Conservation (phyloP, 2,329 filamentous ascomycete genomes). For the Colletotrichum sp. region DNA sequence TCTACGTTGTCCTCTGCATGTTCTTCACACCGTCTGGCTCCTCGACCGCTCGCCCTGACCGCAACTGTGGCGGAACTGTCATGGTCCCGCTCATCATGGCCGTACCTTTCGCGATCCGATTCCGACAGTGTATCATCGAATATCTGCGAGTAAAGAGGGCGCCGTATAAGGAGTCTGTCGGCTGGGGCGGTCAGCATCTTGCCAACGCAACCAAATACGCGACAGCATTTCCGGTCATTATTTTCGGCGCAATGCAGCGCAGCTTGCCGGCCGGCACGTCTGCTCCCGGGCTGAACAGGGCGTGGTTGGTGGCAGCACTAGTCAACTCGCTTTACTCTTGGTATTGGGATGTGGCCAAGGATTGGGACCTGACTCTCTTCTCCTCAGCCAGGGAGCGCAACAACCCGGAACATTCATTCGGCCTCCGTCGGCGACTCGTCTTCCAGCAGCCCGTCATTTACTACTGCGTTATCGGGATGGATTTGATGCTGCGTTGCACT, state of each 20-base stretch:
- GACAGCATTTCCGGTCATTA: constrained; percentile 91
- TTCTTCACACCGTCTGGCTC: constrained; percentile 75
- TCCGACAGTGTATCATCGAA: constrained; percentile 92
- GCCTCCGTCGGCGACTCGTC: constrained; percentile 75
- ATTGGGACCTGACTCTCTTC: constrained; percentile 94
- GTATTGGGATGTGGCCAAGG: constrained; percentile 96
- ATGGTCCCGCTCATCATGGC: constrained; percentile 86
- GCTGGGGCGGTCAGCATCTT: constrained; percentile 85
- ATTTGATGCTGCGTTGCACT: constrained; percentile 83
- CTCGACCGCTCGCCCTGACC: constrained; percentile 81
- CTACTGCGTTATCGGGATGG: constrained; percentile 79
- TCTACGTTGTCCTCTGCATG: constrained; percentile 92
- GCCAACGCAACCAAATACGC: constrained; percentile 95
- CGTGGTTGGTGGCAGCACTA: constrained; percentile 75
- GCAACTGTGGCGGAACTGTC: constrained; percentile 78
- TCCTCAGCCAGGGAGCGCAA: constrained; percentile 61
- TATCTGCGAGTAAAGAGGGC: constrained; percentile 73
- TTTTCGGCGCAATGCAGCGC: constrained; percentile 77
- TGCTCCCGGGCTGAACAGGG: constrained; percentile 49
- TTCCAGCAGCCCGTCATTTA: constrained; percentile 79
- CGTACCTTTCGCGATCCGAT: constrained; percentile 81
- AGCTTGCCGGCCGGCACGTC: constrained; percentile 51
- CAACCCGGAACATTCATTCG: constrained; percentile 73
- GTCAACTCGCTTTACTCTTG: constrained; percentile 94
- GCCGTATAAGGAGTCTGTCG: constrained; percentile 59